Evolutionary conservation across 352 stramenopile genomes (phyloP).

Genomic region (Pythium monospermum): DNA sequence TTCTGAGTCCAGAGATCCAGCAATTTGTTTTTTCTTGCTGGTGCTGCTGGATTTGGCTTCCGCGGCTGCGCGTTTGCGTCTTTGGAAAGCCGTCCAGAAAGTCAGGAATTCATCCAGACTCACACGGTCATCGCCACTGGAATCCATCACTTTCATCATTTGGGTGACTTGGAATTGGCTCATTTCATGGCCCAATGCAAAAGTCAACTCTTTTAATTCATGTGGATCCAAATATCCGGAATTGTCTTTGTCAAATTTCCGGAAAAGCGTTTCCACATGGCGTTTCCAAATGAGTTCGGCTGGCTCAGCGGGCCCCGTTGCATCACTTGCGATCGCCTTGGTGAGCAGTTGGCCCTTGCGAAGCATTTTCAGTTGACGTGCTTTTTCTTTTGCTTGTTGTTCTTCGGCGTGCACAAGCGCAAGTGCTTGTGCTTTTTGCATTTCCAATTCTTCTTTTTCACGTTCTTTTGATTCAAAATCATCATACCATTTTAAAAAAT

Average conservation of each 20-base stretch:
- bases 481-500: conserved; percentile 54
- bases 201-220: conserved; percentile 43
- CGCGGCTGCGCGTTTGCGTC: conserved; percentile 11
- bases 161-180: conserved; percentile 32
- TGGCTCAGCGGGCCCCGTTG: background rate
- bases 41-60: background rate
- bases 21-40: background rate
- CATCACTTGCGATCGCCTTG: conserved; percentile 15
- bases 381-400: conserved; percentile 33
- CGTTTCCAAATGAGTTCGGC: conserved; percentile 19
- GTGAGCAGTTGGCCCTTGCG: conserved; percentile 29
- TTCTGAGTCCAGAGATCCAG: too few relatives aligned
- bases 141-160: conserved; percentile 61
- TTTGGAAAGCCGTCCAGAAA: conserved; percentile 64
- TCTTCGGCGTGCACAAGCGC: conserved; percentile 38
- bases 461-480: conserved; percentile 38
- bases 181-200: conserved; percentile 46
- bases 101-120: conserved; percentile 61
- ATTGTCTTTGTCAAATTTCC: conserved; percentile 46
- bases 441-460: conserved; percentile 44
- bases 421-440: conserved; percentile 35
- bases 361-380: conserved; percentile 31
- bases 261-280: conserved; percentile 38
- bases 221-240: conserved; percentile 52
- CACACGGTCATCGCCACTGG: conserved; percentile 47